Base-by-base conservation (phyloP, 352 stramenopile species). In the Globisporangium rhizosaccharum region DNA sequence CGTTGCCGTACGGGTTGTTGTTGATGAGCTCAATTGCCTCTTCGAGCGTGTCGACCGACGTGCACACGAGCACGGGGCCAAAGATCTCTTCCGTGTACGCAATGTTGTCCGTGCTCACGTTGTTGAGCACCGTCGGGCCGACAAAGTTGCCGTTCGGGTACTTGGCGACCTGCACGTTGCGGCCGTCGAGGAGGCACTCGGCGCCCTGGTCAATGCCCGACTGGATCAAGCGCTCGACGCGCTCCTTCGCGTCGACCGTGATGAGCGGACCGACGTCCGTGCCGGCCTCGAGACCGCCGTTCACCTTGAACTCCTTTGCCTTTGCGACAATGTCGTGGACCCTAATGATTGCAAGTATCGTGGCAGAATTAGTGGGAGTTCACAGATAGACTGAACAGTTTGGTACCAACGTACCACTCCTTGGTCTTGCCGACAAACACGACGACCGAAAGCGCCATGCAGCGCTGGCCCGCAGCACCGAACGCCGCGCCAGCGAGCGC, bases 41-140 rank as follows among this genome's bases (percentile, higher is more conserved):
- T 39, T 99, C 94, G 30, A 99, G 75, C 23, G 91, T 98, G 53
- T 98, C 89, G 17, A 96, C 94, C 14, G 77, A 80, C 37, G 96
- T 77, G 73, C 88, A 92, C 39, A 87, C 80, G 26, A 99, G 70
- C 44, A 99, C 97, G 15, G 97, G 97, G n/a, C 90, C 97, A 73
- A 99, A 99, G 51, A 99, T 96, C 76, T 99, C 96, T 57, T 98
- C 87, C 17, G 75, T 81, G 76, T 98, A 98, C 33, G 88, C 79
- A 28, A 90, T 75, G 71, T 98, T 98, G 51, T 90, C 71, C 3
- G 76, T 73, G 44, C 72, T 47, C 36, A 96, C 73, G 53, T 92
- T 82, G 60, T 87, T 91, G 30, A 98, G 67, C 20, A 99, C 68
- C 18, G 96, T 98, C 15, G 96, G 96, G 26, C 90, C 95, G 14